phyloP scores from a whole-genome alignment of 2,329 filamentous ascomycete genomes.

The Pestalotiopsis fici region DNA sequence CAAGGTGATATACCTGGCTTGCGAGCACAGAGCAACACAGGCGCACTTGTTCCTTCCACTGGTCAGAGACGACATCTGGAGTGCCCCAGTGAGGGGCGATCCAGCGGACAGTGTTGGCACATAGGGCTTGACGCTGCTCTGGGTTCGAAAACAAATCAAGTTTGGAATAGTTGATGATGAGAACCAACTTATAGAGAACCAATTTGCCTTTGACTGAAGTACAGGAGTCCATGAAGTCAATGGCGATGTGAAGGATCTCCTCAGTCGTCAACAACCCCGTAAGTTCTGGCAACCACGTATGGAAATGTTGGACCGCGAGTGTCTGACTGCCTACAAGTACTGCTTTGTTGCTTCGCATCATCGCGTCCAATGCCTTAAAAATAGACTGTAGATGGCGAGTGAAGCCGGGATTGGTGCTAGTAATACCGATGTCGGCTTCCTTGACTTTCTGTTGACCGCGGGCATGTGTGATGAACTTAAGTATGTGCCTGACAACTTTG shows the following conservation, averaged over 20 bases:
- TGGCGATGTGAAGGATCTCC: slow-evolving; percentile 87
- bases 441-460: slow-evolving; percentile 85
- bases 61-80: slow-evolving; percentile 70
- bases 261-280: slow-evolving; percentile 73
- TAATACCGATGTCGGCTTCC: slow-evolving; percentile 84
- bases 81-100: slow-evolving; percentile 92
- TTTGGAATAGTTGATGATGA: slow-evolving; percentile 89
- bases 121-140: slow-evolving; percentile 72
- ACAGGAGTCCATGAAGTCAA: slow-evolving; percentile 93
- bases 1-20: slow-evolving; percentile 77
- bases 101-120: slow-evolving; percentile 85
- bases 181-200: slow-evolving; percentile 84
- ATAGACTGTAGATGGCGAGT: slow-evolving; percentile 81
- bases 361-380: slow-evolving; percentile 83
- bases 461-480: slow-evolving; percentile 93
- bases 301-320: slow-evolving; percentile 91
- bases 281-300: slow-evolving; percentile 95
- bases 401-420: slow-evolving; percentile 71
- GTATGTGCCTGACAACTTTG: slow-evolving; percentile 89
- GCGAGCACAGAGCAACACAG: slow-evolving; percentile 92
- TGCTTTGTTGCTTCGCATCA: slow-evolving; percentile 87
- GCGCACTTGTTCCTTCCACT: slow-evolving; percentile 91
- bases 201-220: slow-evolving; percentile 86
- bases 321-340: slow-evolving; percentile 93
- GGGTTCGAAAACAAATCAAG: slow-evolving; percentile 79